A percentile compares a stretch with the other conserved stretches of the same genome.
These are phyloP conservation scores for Pichia scutulata DNA, from an alignment of 805 yeast species.

Conservation along the genomic window DNA sequence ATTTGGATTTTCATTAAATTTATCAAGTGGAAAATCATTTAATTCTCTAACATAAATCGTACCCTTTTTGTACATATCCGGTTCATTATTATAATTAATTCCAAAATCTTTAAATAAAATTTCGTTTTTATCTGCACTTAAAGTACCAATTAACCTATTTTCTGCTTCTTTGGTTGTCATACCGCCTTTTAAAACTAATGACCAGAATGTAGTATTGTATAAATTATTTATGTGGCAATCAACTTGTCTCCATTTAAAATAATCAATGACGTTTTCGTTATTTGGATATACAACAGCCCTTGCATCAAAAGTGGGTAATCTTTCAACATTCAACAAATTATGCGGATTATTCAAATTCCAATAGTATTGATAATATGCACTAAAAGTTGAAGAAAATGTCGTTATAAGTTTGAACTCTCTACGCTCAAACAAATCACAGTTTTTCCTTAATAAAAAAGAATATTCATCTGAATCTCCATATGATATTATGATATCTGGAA, in stretches of 20 bases:
- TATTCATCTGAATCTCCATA: conserved; percentile 97
- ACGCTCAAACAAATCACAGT: conserved; percentile 69
- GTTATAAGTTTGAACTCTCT: conserved; percentile 75
- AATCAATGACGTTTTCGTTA: conserved; percentile 55
- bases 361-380: conserved; percentile 61
- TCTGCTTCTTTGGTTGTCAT: conserved; percentile 78
- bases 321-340: conserved; percentile 28
- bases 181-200: conserved; percentile 61
- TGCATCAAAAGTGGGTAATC: conserved; percentile 85
- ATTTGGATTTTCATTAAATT: conserved; percentile 16
- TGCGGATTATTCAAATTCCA: conserved; percentile 62
- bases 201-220: conserved; percentile 92
- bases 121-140: conserved; percentile 83
- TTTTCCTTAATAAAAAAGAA: conserved; percentile 63
- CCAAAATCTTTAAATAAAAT: conserved; percentile 70
- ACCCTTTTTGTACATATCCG: conserved; percentile 84
- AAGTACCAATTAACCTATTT: conserved; percentile 62
- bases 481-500: conserved; percentile 71
- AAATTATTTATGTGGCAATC: conserved; percentile 94
- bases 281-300: conserved; percentile 84
- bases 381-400: conserved; percentile 74
- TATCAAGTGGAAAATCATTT: conserved; percentile 5
- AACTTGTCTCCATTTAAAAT: conserved; percentile 90
- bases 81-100: conserved; percentile 86
- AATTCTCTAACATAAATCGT: conserved; percentile 50